These are phyloP conservation scores for Trichoderma arundinaceum DNA, from an alignment of 2,329 filamentous ascomycete genomes.

Conservation along the genomic window DNA sequence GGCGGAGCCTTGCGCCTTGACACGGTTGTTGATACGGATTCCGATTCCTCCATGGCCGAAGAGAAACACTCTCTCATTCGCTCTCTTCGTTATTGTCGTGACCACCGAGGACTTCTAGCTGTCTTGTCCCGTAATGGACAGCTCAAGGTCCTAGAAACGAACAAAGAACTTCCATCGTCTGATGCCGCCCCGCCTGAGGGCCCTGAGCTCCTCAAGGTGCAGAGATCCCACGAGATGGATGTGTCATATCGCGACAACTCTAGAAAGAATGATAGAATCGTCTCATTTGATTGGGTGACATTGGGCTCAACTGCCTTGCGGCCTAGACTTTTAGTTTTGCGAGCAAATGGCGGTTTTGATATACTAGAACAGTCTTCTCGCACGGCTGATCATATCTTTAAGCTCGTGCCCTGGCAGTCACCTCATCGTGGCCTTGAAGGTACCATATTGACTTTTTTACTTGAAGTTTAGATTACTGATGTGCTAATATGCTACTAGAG, in stretches of 20 bases:
- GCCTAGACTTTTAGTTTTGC: constrained; percentile 63
- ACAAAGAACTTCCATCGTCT: constrained; percentile 56
- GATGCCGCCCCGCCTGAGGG: constrained; percentile 50
- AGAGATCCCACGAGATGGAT: constrained; percentile 66
- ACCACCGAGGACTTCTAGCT: constrained; percentile 65
- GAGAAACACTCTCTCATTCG: constrained; percentile 66
- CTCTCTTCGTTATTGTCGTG: constrained; percentile 66
- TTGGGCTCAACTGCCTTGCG: constrained; percentile 60
- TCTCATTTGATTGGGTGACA: constrained; percentile 72
- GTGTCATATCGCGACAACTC: constrained; percentile 59
- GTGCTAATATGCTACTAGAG: constrained; percentile 45
- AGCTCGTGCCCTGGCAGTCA: constrained; percentile 65
- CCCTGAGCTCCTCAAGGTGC: constrained; percentile 65
- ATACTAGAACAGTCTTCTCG: constrained; percentile 66
- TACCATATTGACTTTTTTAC: constrained; percentile 38
- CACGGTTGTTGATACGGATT: constrained; percentile 61
- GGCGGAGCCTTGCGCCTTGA: constrained; percentile 65
- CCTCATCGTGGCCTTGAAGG: constrained; percentile 64
- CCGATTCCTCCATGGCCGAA: constrained; percentile 55
- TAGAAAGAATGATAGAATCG: constrained; percentile 64
- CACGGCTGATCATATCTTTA: constrained; percentile 63
- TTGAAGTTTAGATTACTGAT: neutral
- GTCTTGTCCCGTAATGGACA: constrained; percentile 68
- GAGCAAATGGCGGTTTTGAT: constrained; percentile 65
- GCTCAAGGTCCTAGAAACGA: constrained; percentile 65